Conservation (phyloP, 2,329 filamentous ascomycete species). For the Teratosphaeria pseudoeucalypti region DNA sequence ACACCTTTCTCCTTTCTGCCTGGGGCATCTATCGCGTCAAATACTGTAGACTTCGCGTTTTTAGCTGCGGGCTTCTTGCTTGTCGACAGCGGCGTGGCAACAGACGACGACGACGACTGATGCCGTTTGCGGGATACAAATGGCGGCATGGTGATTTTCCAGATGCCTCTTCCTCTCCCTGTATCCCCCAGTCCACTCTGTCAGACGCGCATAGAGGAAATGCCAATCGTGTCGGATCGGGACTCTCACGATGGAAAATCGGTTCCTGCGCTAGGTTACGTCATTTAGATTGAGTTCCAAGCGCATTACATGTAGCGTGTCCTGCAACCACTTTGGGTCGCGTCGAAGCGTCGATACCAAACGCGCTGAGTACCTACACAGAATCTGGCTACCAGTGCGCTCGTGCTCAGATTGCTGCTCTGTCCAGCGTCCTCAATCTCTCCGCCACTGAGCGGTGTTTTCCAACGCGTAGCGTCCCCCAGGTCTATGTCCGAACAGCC, state of each 20-base stretch:
- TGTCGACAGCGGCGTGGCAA: constrained; percentile 22
- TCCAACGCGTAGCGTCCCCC: not conserved
- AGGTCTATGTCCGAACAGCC: too few species aligned
- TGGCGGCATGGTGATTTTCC: constrained; percentile 49
- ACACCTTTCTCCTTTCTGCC: constrained; percentile 16
- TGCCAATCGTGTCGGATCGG: not conserved
- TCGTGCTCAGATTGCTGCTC: not conserved
- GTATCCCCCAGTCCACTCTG: not conserved
- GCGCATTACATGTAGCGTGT: not conserved
- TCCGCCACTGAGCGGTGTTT: not conserved
- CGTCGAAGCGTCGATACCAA: not conserved
- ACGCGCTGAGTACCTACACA: too few species aligned
- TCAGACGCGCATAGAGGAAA: not conserved
- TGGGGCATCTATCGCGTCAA: constrained; percentile 34
- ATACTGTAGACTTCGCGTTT: constrained; percentile 30
- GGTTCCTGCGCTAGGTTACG: not conserved
- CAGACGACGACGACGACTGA: constrained; percentile 38
- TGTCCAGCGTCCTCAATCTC: not conserved
- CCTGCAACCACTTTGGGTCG: not conserved
- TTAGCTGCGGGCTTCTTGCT: constrained; percentile 14
- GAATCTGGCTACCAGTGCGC: too few species aligned
- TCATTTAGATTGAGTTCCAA: not conserved
- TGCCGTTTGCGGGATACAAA: constrained; percentile 57
- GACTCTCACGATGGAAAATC: not conserved
- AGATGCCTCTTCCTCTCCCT: not conserved